Evolutionary conservation across 495 filamentous ascomycete genomes (phyloP).

Genomic region (Coniosporium apollinis): DNA sequence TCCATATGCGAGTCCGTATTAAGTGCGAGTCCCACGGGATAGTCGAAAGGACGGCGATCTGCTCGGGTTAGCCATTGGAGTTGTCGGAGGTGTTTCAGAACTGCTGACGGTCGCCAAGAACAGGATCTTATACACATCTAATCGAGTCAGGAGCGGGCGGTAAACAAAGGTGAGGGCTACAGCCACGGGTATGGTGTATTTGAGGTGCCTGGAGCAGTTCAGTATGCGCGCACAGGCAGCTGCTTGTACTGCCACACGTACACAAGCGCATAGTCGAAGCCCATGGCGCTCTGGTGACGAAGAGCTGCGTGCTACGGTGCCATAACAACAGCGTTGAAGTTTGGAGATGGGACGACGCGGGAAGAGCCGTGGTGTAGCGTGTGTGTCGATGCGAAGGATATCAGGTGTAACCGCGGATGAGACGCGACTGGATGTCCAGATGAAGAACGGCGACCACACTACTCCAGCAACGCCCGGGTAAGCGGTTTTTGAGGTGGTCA

Average conservation of each 20-base stretch:
- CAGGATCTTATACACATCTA: constrained; percentile 40
- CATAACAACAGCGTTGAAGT: background rate
- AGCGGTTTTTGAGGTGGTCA: no score
- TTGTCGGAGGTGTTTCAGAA: background rate
- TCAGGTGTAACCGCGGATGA: no score
- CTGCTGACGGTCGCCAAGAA: constrained; percentile 32
- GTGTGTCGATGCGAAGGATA: no score
- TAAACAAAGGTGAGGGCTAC: constrained; percentile 37
- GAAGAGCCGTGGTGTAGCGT: no score
- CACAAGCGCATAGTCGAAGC: constrained; percentile 51
- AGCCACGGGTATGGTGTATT: constrained; percentile 49
- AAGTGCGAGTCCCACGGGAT: constrained; percentile 59
- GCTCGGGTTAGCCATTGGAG: background rate
- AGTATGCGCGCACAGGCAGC: background rate
- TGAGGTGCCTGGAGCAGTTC: constrained; percentile 36
- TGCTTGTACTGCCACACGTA: constrained; percentile 21
- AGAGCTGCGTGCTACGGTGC: background rate
- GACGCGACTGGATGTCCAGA: no score
- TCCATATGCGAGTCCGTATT: constrained; percentile 45
- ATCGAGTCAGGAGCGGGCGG: constrained; percentile 37
- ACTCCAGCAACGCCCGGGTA: no score
- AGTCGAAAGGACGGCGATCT: constrained; percentile 42
- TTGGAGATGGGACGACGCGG: no score
- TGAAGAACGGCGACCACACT: no score
- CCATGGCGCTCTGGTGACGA: constrained; percentile 29